Evolutionary conservation across 2,329 filamentous ascomycete genomes (phyloP).

Genomic region (Cladosporium sp.): DNA sequence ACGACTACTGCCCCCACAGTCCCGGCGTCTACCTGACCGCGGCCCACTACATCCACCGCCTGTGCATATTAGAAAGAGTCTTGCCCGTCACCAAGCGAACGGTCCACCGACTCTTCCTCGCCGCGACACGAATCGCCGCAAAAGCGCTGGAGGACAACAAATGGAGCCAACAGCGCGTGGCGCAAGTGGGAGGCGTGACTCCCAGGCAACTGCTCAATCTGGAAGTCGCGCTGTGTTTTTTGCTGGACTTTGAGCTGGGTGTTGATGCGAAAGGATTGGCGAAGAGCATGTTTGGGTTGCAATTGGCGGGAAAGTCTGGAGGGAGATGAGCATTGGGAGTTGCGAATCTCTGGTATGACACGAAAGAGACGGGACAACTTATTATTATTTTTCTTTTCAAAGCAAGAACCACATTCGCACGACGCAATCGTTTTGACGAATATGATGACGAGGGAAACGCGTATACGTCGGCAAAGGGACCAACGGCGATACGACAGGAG

Average conservation of each 20-base stretch:
- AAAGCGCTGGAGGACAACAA: conserved; percentile 93
- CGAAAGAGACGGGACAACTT: not conserved
- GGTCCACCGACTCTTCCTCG: conserved; percentile 81
- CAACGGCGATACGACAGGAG: conserved; percentile 5
- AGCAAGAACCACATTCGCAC: not conserved
- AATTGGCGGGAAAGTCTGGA: conserved; percentile 33
- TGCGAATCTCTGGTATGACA: not conserved
- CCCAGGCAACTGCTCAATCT: conserved; percentile 78
- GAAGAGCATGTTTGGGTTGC: conserved; percentile 38
- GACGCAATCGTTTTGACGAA: not conserved
- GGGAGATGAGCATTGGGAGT: not conserved
- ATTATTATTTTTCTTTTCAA: not conserved
- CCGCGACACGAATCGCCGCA: conserved; percentile 82
- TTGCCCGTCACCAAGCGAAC: conserved; percentile 83
- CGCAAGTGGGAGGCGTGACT: conserved; percentile 85
- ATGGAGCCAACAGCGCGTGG: conserved; percentile 80
- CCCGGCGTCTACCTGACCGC: conserved; percentile 91
- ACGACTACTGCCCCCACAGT: conserved; percentile 90
- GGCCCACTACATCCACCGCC: conserved; percentile 80
- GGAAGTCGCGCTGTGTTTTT: conserved; percentile 70
- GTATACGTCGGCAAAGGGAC: not conserved
- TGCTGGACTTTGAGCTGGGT: conserved; percentile 77
- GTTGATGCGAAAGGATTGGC: conserved; percentile 37
- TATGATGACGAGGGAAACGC: not conserved
- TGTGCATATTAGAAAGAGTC: conserved; percentile 72